Base-by-base conservation (phyloP, 345 rosid species). In the Gynandropsis gynandra region DNA sequence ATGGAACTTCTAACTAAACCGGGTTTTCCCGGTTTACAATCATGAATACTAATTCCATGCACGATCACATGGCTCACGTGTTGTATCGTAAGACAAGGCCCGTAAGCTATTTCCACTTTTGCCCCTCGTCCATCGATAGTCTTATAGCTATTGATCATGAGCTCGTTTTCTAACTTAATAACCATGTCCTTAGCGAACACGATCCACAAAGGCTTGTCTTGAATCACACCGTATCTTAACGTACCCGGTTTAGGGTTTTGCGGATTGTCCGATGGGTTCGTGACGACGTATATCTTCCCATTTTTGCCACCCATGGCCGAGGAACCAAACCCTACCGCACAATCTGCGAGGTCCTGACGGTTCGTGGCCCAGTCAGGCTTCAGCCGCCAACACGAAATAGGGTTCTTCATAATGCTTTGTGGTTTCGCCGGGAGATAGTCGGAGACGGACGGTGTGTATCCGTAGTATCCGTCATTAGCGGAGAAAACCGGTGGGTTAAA, bases 81-180 rank as follows among this genome's bases (percentile, higher is more conserved):
- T 66, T 89, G 95, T 59, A 89, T 62, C 0, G 94, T 89, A 18
- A 89, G 68, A 71, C 94, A 86, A 0, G 81, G 90, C 11, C 97
- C 95, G 17, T 81, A 66, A 0, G 94, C 84, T 35, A 86, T 89
- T 62, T 83, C 87, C 43, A 89, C 94, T n/a, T 75, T 80, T 16
- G 52, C 74, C 9, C 95, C 98, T 70, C 98, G 74, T 3, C 92
- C 96, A 60, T 90, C 95, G 4, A 87, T 87, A 5, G 96, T 87
- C 73, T 90, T 90, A 45, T 61, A 76, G 65, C 95, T 90, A 67
- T 76, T 83, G 72, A 90, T 42, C 20, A 90, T 77, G 9, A 90
- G 95, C 75, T 90, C 96, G 51, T 90, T 82, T 59, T 84, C 71
- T 10, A 86, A 61, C 18, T 47, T 67, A 39, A 90, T 74, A 11